phyloP scores from a whole-genome alignment of 202 grass and related monocot genomes.

The Zoysia matrella region DNA sequence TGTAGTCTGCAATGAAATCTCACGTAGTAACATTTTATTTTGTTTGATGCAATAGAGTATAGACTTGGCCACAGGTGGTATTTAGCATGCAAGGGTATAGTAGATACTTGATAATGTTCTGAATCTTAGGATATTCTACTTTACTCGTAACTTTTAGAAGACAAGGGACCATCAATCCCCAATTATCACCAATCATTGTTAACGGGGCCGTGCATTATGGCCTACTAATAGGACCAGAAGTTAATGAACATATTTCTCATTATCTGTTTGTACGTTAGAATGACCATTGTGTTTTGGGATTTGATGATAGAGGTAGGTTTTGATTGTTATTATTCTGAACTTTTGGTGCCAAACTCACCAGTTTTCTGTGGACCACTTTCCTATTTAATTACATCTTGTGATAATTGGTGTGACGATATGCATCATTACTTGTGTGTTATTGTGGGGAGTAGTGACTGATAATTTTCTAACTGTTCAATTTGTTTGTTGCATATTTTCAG shows the following conservation, averaged over 20 bases:
- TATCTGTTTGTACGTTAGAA: neutral
- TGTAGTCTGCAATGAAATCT: neutral
- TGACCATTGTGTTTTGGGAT: neutral
- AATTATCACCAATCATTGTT: constrained; percentile 34
- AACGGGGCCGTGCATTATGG: neutral
- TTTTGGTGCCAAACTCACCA: neutral
- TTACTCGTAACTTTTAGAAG: constrained; percentile 30
- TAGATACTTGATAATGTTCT: constrained; percentile 1
- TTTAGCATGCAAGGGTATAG: constrained; percentile 8
- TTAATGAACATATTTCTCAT: constrained; percentile 1
- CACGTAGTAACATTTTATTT: neutral
- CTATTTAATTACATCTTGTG: neutral
- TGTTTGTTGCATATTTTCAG: constrained; percentile 46
- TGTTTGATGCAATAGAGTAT: constrained; percentile 3
- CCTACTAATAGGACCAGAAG: neutral
- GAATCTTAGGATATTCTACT: neutral
- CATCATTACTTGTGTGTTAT: neutral
- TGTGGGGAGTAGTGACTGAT: neutral
- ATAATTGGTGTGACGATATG: neutral
- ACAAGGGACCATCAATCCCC: neutral
- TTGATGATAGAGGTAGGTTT: neutral
- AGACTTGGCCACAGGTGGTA: neutral
- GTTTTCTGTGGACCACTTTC: neutral
- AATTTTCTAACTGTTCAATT: neutral
- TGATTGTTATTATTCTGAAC: neutral